Percentiles rank a stretch among this genome's conserved stretches.
These are phyloP conservation scores for Macrolepiota dolichaula DNA, from an alignment of 768 basidiomycete species.

Conservation along the genomic window DNA sequence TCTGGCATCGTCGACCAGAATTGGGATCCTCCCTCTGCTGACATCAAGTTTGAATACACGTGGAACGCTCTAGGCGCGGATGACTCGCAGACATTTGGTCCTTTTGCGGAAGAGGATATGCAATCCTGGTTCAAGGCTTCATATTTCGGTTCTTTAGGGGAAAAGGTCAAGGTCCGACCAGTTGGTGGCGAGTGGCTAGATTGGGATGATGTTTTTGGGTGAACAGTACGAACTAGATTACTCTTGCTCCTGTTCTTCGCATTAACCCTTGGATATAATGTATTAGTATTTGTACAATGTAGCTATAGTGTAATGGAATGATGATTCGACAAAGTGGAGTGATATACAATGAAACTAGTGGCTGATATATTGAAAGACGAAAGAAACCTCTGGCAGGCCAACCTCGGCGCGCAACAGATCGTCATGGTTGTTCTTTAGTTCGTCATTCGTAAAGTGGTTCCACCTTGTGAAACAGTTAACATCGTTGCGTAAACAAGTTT, in stretches of 20 bases:
- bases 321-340: constrained; percentile 2
- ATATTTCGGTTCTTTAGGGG: constrained; percentile 78
- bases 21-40: constrained; percentile 78
- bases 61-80: constrained; percentile 61
- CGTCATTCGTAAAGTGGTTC: constrained; percentile 94
- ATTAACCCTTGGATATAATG: constrained; percentile 11
- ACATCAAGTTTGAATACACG: constrained; percentile 76
- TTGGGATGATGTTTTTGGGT: constrained; percentile 66
- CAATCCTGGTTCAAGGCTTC: constrained; percentile 73
- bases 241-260: constrained; percentile 5
- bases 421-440: constrained; percentile 90
- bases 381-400: constrained; percentile 81
- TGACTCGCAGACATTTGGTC: constrained; percentile 64
- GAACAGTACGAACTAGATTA: constrained; percentile 13
- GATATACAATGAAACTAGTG: constrained; percentile 43
- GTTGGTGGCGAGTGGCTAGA: constrained; percentile 69
- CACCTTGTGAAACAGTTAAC: constrained; percentile 53
- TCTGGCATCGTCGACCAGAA: constrained; percentile 63
- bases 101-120: constrained; percentile 79
- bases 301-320: constrained; percentile 15
- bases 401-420: constrained; percentile 91
- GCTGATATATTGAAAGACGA: constrained; percentile 95
- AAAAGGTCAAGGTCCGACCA: constrained; percentile 71
- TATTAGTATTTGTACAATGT: constrained; percentile 13
- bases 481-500: not conserved